Evolutionary conservation across 1,284 basidiomycete genomes (phyloP), one percentile per base, ranked within the genome.

Genomic region (Irpex sp.): DNA sequence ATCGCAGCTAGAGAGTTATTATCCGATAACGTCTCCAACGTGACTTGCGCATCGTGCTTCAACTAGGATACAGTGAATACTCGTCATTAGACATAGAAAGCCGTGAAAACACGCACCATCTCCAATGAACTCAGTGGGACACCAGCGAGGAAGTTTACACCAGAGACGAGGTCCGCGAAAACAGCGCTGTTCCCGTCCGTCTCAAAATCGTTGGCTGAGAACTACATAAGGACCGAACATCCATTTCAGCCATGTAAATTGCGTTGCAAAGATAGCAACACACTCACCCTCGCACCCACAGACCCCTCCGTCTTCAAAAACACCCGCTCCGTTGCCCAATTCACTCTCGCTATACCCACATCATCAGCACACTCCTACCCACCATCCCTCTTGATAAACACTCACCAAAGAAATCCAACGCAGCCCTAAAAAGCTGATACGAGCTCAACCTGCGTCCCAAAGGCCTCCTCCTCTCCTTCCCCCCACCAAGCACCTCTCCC

Each of bases 341-440:
- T 85, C 67, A 90, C 88, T 68, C 86, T 86, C 1, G 88, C 92
- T 93, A 64, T 64, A 58, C 55, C 43, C 33, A 21, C 19, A 26
- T 3, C 21, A 26, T 26, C 21, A 26, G 21, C 21, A 26, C 21
- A n/a, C n/a, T n/a, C n/a, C n/a, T n/a, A n/a, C n/a, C n/a, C n/a
- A n/a, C n/a, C n/a, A n/a, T n/a, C n/a, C n/a, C n/a, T n/a, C n/a
- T n/a, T n/a, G n/a, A n/a, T n/a, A n/a, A n/a, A n/a, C 8, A 74
- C 85, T 66, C 68, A 92, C 90, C 82, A 33, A 95, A 73, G 71
- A 93, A 89, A 70, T 94, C 91, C 64, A 96, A 73, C 2, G 86
- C 86, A 56, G 90, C 92, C 64, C 90, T 86, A 76, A 95, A 94
- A 37, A 95, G 77, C 72, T 95, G 94, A 74, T 95, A 95, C 39